Evolutionary conservation across 2,329 filamentous ascomycete genomes (phyloP), one percentile per base, ranked within the genome.

Genomic region (Cytospora mali): DNA sequence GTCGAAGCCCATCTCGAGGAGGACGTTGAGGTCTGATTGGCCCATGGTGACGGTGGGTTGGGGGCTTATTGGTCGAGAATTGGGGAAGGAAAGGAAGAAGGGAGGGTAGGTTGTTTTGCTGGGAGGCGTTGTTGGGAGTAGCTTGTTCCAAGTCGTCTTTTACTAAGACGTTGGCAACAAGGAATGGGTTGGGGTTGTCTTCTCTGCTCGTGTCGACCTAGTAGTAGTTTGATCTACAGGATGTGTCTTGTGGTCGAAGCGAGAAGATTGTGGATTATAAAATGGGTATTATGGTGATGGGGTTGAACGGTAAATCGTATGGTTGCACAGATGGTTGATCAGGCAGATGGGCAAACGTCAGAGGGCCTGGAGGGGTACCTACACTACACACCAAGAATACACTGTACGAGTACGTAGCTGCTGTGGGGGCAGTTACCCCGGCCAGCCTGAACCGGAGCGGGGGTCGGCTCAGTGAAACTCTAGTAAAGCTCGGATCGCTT

Each of bases 1-100:
- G 67, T 96, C 92, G 72, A 99, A 99, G 76, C 88, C 88, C 86
- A 90, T 89, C 58, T 89, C 87, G 67, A 89, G 73, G 69, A 90
- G 77, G 39, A 82, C 76, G 21, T 87, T 81, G 21, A 89, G 78
- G 69, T 89, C 86, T 51, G 84, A 81, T 66, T 82, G 78, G 67
- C 83, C 82, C 77, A 85, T 87, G 66, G 69, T 78, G 75, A 31
- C 35, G 28, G 21, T 35, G 23, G 48, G 53, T 53, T 27, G 6
- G 14, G n/a, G n/a, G n/a, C n/a, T 14, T 42, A 25, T 31, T 21
- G 14, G 50, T 16, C 14, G 25, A 6, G 29, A 28, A 7, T 10
- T 4, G 39, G 58, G 67, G 62, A 59, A 50, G 42, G 55, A 55
- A 52, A 61, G 55, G 48, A 58, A 51, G 28, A 48, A 33, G 52